Percentiles rank a stretch among this genome's conserved stretches.
Evolutionary conservation across 1,139 yeast species (phyloP).

Genomic region (Sugiyamaella japonica): DNA sequence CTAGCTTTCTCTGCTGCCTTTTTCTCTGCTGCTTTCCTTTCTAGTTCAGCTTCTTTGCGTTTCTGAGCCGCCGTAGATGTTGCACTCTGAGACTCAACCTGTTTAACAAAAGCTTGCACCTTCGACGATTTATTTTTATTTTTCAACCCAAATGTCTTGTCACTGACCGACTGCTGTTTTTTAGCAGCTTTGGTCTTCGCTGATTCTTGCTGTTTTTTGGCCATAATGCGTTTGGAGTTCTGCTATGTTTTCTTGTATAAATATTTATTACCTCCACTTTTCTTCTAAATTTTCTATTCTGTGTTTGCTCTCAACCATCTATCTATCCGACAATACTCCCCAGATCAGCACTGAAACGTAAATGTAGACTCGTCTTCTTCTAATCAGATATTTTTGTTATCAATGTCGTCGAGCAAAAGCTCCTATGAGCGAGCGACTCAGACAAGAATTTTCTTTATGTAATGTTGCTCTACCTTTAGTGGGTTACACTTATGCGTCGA

Average conservation of each 20-base stretch:
- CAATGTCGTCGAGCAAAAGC: background rate
- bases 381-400: background rate
- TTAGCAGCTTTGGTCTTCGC: conserved; percentile 64
- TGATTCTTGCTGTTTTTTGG: conserved; percentile 59
- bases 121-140: conserved; percentile 78
- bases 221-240: conserved; percentile 14
- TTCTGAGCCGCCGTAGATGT: conserved; percentile 52
- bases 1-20: conserved; percentile 89
- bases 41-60: conserved; percentile 75
- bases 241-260: background rate
- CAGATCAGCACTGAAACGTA: background rate
- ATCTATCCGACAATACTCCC: background rate
- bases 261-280: background rate
- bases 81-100: conserved; percentile 70
- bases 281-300: background rate
- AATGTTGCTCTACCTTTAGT: too few species aligned
- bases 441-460: background rate
- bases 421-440: background rate
- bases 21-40: conserved; percentile 78
- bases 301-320: too few species aligned
- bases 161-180: conserved; percentile 70
- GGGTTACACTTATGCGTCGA: too few species aligned
- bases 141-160: conserved; percentile 92
- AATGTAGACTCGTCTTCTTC: too few species aligned
- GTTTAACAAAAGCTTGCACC: conserved; percentile 83